Conservation (phyloP, 495 filamentous ascomycete species). For the Symbiotaphrina buchneri region DNA sequence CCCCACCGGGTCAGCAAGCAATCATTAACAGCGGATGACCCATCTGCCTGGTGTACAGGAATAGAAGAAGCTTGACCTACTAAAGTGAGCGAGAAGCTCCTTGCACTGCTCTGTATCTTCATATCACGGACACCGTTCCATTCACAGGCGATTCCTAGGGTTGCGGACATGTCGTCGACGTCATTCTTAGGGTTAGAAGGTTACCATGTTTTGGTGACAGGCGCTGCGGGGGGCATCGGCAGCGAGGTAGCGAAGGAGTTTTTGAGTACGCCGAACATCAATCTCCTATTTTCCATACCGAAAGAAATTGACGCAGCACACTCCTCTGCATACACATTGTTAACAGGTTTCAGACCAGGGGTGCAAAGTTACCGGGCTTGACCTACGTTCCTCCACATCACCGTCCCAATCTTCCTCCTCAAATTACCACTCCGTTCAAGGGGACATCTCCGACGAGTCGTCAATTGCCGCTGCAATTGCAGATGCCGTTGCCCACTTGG, state of each 20-base stretch:
- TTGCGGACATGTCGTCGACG: conserved; percentile 10
- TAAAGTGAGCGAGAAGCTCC: no score
- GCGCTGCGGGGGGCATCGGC: conserved; percentile 29
- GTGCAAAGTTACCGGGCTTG: conserved; percentile 29
- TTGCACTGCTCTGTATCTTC: no score
- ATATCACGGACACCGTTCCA: no score
- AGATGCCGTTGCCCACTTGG: conserved; percentile 20
- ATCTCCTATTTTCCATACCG: no score
- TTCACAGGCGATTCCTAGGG: no score
- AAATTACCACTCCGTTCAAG: conserved; percentile 16
- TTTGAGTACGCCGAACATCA: conserved; percentile 26
- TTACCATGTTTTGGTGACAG: conserved; percentile 32
- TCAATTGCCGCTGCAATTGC: conserved; percentile 20
- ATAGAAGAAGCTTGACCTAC: no score
- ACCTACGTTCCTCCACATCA: conserved; percentile 14
- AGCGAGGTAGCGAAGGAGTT: conserved; percentile 25
- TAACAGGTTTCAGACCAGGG: conserved; percentile 18
- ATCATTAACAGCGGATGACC: no score
- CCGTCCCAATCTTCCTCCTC: no score
- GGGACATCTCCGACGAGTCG: conserved; percentile 23
- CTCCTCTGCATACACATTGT: not conserved
- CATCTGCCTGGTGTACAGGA: no score
- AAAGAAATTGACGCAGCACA: no score
- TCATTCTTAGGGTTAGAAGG: conserved; percentile 27
- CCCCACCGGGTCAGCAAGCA: no score